Conservation (phyloP, 2,329 filamentous ascomycete genomes). For the Cladosporium velox region DNA sequence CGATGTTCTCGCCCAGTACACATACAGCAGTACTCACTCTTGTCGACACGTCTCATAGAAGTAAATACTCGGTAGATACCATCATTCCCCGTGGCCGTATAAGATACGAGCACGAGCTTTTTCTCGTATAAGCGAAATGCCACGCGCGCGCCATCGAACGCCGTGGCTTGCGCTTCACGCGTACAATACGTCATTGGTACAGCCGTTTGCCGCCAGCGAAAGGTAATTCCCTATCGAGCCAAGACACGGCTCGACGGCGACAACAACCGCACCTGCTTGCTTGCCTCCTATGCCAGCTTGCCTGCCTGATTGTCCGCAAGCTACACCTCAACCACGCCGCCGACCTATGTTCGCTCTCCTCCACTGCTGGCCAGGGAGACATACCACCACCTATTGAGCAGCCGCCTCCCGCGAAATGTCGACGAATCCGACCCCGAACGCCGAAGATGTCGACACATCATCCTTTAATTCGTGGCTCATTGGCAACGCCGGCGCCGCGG, state of each 20-base stretch:
- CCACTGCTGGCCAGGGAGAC: constrained; percentile 13
- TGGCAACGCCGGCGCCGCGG: constrained; percentile 6
- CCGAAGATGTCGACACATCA: not conserved
- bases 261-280: constrained; percentile 12
- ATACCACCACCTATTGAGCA: not conserved
- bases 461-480: not conserved
- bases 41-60: not conserved
- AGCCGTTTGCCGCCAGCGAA: not conserved
- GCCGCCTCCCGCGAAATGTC: not conserved
- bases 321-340: not conserved
- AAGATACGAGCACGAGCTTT: not conserved
- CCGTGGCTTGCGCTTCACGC: constrained; percentile 1
- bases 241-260: constrained; percentile 6
- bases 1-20: not conserved
- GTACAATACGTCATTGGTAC: constrained; percentile 6
- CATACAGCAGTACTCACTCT: not conserved
- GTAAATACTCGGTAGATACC: too few species aligned
- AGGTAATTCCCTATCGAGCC: constrained; percentile 4
- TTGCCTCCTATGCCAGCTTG: not conserved
- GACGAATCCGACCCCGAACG: not conserved
- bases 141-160: constrained; percentile 5
- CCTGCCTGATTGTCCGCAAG: not conserved
- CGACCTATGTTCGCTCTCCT: not conserved
- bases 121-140: not conserved
- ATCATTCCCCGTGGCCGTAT: not conserved